phyloP scores from a whole-genome alignment of 2,329 filamentous ascomycete species.

The Lasiodiplodia citricola region DNA sequence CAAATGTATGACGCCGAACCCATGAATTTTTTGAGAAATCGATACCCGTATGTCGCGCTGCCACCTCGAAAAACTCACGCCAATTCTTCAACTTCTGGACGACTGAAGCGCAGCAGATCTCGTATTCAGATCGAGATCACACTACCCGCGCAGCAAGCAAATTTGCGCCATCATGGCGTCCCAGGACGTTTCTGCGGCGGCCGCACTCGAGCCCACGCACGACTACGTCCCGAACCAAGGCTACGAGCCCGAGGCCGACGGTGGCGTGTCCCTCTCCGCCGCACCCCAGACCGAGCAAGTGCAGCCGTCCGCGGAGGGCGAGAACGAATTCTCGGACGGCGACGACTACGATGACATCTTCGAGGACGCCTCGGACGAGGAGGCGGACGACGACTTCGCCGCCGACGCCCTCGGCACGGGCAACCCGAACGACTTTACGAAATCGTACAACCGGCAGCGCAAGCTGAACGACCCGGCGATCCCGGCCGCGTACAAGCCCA shows the following conservation, averaged over 20 bases:
- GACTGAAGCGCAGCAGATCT: background rate
- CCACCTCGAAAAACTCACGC: background rate
- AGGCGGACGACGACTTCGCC: conserved; percentile 58
- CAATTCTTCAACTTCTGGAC: background rate
- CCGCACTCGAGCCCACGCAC: conserved; percentile 23
- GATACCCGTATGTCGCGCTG: background rate
- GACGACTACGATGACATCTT: conserved; percentile 68
- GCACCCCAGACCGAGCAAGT: background rate
- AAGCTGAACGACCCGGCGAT: conserved; percentile 64
- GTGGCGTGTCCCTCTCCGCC: conserved; percentile 11
- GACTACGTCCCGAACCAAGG: conserved; percentile 22
- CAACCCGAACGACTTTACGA: conserved; percentile 73
- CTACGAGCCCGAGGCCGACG: conserved; percentile 22
- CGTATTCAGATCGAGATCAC: background rate
- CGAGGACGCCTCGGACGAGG: conserved; percentile 67
- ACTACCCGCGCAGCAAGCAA: background rate
- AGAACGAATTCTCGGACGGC: conserved; percentile 42
- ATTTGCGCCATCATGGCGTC: conserved; percentile 12
- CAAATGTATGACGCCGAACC: conserved; percentile 16
- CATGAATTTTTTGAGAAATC: conserved; percentile 25
- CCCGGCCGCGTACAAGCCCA: conserved; percentile 62
- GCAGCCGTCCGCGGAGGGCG: background rate
- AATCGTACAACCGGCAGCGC: conserved; percentile 85
- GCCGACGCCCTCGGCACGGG: conserved; percentile 62
- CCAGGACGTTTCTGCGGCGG: conserved; percentile 14